Base-by-base conservation (phyloP, 2,329 filamentous ascomycete species). In the Trichoderma citrinoviride region DNA sequence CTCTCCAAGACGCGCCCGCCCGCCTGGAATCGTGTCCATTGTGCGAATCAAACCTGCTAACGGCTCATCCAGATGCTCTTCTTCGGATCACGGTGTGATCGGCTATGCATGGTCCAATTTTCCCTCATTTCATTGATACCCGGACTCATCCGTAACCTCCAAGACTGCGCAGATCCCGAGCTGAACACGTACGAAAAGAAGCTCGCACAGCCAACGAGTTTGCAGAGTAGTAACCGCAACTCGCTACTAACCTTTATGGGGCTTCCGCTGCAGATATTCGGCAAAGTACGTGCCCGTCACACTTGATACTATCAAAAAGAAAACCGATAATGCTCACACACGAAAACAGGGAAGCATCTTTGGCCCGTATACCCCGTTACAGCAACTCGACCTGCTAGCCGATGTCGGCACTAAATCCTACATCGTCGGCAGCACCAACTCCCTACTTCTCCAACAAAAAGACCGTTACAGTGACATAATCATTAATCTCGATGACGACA, bases 31-130 rank as follows among this genome's bases (percentile, higher is more conserved):
- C n/a, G n/a, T n/a, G n/a, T n/a, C n/a, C n/a, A n/a, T n/a, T n/a
- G n/a, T n/a, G n/a, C n/a, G n/a, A n/a, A n/a, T n/a, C 1, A 27
- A 10, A 21, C 27, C 41, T 19, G 41, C 63, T 54, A 61, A 61
- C 10, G 33, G 10, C 19, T 21, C 10, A 25, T 6, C 7, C n/a
- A 97, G 93, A 98, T 98, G 90, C 88, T 99, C 61, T 98, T 99
- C 80, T 99, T 98, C 73, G 93, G 95, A 67, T 93, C 94, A n/a
- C 88, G 93, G 71, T 98, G 95, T 77, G 95, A 99, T 77, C 86
- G 91, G 69, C 81, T 99, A 70, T 99, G 95, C 84, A 96, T 98
- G 91, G 93, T 97, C 79, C 95, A 99, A 77, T 99, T 98, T 80
- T 95, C 94, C 49, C 85, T 99, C 52, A 90, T 99, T 71, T 97